Conservation (phyloP, 352 stramenopile genomes). For the Pythium periplocum region DNA sequence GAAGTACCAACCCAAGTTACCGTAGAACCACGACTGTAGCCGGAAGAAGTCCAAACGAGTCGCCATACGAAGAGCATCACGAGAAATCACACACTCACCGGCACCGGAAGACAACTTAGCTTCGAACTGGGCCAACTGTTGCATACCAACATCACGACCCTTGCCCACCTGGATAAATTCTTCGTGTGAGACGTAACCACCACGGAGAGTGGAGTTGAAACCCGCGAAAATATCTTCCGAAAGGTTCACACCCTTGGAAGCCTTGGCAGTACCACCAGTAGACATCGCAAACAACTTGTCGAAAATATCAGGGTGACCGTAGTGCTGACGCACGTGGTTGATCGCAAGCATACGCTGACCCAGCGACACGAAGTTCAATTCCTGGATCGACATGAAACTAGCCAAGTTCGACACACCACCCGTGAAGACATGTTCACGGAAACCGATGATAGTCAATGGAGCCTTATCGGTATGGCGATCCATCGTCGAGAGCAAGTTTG, state of each 20-base stretch:
- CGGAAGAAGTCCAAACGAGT: slow-evolving; percentile 97
- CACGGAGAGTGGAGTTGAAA: slow-evolving; percentile 81
- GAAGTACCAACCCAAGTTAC: slow-evolving; percentile 98
- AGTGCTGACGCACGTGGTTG: slow-evolving; percentile 78
- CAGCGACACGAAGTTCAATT: slow-evolving; percentile 79
- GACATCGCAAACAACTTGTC: slow-evolving; percentile 83
- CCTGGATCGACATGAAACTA: slow-evolving; percentile 86
- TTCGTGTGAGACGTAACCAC: slow-evolving; percentile 68
- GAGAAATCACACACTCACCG: slow-evolving; percentile 96
- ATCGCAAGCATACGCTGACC: slow-evolving; percentile 77
- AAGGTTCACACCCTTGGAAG: slow-evolving; percentile 79
- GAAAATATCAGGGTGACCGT: slow-evolving; percentile 87
- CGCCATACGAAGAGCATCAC: slow-evolving; percentile 94
- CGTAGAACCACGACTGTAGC: slow-evolving; percentile 98
- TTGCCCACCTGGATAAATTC: slow-evolving; percentile 92
- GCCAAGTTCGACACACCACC: slow-evolving; percentile 78
- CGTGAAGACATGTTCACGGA: slow-evolving; percentile 84
- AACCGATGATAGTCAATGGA: slow-evolving; percentile 79
- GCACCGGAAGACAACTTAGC: slow-evolving; percentile 96
- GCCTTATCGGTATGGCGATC: slow-evolving; percentile 60
- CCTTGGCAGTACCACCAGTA: slow-evolving; percentile 74
- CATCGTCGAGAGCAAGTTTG: slow-evolving; percentile 77
- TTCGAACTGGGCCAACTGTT: slow-evolving; percentile 98
- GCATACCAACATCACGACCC: slow-evolving; percentile 98
- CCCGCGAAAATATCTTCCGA: slow-evolving; percentile 88